phyloP scores from a whole-genome alignment of 2,329 filamentous ascomycete genomes.

The Colletotrichum orbiculare region DNA sequence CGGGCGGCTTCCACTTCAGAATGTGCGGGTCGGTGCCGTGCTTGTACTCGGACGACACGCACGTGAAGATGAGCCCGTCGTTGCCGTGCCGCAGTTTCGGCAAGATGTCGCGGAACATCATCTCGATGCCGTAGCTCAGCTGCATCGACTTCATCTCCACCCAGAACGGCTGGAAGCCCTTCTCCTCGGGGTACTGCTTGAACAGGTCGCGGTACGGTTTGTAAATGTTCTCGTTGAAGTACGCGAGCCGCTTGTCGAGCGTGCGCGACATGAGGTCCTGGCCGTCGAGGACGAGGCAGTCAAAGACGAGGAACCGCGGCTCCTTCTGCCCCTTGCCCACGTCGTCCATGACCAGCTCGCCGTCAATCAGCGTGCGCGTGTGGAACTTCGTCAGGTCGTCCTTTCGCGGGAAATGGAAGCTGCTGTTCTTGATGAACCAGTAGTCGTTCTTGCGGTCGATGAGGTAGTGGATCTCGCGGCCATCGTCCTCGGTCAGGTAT shows the following conservation, averaged over 20 bases:
- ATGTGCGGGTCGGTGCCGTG: conserved; percentile 94
- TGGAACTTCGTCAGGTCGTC: conserved; percentile 77
- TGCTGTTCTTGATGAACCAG: conserved; percentile 78
- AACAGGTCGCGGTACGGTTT: conserved; percentile 75
- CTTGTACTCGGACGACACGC: conserved; percentile 85
- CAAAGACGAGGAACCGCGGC: conserved; percentile 91
- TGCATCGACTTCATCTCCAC: conserved; percentile 92
- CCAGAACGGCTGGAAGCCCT: conserved; percentile 78
- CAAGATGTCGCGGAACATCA: conserved; percentile 91
- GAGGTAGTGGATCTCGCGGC: conserved; percentile 82
- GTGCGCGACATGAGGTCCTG: conserved; percentile 81
- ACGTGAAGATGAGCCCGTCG: conserved; percentile 98
- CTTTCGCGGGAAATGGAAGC: conserved; percentile 83
- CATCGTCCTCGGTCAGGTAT: conserved; percentile 79
- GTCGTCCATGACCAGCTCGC: conserved; percentile 91
- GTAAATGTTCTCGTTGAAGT: conserved; percentile 83
- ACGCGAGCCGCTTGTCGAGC: conserved; percentile 88
- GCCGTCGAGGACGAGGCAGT: conserved; percentile 86
- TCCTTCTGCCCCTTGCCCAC: conserved; percentile 73
- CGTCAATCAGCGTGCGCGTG: conserved; percentile 85
- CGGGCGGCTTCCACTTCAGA: conserved; percentile 96
- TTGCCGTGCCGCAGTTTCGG: conserved; percentile 91
- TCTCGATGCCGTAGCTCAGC: conserved; percentile 86
- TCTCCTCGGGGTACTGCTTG: conserved; percentile 75
- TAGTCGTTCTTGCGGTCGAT: conserved; percentile 99